A percentile compares a stretch with the other conserved stretches of the same genome.
Conservation (phyloP, 2,329 filamentous ascomycete species). For the Colletotrichum sp. region DNA sequence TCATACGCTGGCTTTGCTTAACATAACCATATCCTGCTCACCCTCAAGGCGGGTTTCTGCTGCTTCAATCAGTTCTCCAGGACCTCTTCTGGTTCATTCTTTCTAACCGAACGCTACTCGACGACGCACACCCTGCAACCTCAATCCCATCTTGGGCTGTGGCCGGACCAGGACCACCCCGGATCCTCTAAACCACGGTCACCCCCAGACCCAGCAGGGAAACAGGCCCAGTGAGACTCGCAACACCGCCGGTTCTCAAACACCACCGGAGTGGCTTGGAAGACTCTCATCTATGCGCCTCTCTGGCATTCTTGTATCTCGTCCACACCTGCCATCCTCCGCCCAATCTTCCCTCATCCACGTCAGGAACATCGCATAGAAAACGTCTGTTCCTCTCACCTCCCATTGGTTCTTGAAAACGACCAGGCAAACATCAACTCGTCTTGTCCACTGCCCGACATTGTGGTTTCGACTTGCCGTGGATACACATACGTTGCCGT, state of each 20-base stretch:
- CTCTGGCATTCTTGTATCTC: background rate
- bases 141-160: constrained; percentile 5
- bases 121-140: background rate
- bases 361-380: background rate
- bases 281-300: constrained; percentile 11
- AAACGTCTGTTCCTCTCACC: background rate
- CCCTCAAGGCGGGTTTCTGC: background rate
- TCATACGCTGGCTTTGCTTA: background rate
- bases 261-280: constrained; percentile 22
- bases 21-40: background rate
- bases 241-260: constrained; percentile 17
- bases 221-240: constrained; percentile 19
- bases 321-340: background rate
- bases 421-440: background rate
- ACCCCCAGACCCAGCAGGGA: constrained; percentile 10
- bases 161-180: constrained; percentile 1
- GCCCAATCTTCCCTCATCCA: background rate
- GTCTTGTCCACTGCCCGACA: background rate
- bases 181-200: constrained; percentile 10
- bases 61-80: background rate
- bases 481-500: background rate
- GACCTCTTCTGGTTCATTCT: background rate
- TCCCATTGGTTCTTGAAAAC: background rate
- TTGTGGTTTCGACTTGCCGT: background rate
- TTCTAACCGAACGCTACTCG: background rate